Evolutionary conservation across 352 stramenopile species (phyloP).

Genomic region (Pythium rishiriense): DNA sequence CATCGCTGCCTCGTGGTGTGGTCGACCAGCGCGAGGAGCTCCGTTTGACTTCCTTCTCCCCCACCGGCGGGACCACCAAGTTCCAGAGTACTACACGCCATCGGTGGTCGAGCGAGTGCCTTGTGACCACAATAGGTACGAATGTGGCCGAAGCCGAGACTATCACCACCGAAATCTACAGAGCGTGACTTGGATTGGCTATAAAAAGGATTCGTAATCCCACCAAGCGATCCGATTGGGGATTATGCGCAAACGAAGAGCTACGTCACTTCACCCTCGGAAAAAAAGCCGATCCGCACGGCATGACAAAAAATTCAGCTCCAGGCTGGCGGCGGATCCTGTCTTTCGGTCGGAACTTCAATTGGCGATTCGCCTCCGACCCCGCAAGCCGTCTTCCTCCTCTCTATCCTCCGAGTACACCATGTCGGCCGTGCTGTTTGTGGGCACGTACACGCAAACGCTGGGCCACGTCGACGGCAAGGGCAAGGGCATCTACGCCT

Average conservation of each 20-base stretch:
- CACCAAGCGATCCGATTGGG: background rate
- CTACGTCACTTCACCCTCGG: slow-evolving; percentile 1
- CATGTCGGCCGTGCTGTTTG: slow-evolving; percentile 52
- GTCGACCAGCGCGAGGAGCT: too few species aligned
- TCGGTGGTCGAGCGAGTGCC: slow-evolving; percentile 17
- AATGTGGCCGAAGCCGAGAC: background rate
- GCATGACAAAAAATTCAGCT: too few species aligned
- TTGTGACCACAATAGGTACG: background rate
- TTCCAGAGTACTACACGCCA: background rate
- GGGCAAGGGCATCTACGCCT: slow-evolving; percentile 70
- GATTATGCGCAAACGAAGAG: slow-evolving; percentile 10
- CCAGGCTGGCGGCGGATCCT: too few species aligned
- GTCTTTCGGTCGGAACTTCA: slow-evolving; percentile 6
- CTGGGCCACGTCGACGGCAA: slow-evolving; percentile 78
- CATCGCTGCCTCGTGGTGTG: slow-evolving; percentile 1
- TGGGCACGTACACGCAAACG: slow-evolving; percentile 85
- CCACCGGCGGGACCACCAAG: background rate
- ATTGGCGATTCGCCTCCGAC: slow-evolving; percentile 18
- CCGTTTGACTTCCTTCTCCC: background rate
- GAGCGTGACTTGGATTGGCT: slow-evolving; percentile 1
- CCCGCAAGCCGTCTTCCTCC: background rate
- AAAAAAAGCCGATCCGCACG: background rate
- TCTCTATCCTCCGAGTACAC: background rate
- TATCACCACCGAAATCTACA: slow-evolving; percentile 5
- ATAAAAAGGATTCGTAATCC: slow-evolving; percentile 3